Evolutionary conservation across 306 rosid species (phyloP).

Genomic region (Rosa persica): DNA sequence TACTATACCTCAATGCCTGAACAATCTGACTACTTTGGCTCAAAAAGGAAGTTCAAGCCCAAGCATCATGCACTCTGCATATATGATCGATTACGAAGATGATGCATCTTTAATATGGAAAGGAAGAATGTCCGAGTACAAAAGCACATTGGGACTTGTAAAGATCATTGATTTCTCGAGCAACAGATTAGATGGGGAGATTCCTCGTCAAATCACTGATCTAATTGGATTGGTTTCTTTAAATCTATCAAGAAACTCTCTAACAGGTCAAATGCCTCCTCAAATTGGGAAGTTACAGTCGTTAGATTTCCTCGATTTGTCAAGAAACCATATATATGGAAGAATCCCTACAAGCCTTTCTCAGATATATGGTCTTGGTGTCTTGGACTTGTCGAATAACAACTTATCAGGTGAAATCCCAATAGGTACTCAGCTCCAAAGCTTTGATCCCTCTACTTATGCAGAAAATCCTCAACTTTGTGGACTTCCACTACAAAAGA

Average conservation of each 20-base stretch:
- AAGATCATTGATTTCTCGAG: slow-evolving; percentile 23
- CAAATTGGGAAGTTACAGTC: slow-evolving; percentile 4
- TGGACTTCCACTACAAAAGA: slow-evolving; percentile 17
- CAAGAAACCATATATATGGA: slow-evolving; percentile 6
- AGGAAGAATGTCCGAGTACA: background rate
- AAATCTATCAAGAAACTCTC: slow-evolving; percentile 19
- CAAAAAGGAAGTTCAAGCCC: background rate
- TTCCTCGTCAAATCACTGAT: slow-evolving; percentile 8
- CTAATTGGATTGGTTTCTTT: slow-evolving; percentile 16
- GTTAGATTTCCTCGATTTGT: background rate
- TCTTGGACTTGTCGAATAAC: slow-evolving; percentile 26
- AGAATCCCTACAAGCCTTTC: slow-evolving; percentile 12
- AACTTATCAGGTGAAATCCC: slow-evolving; percentile 20
- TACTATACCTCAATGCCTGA: background rate
- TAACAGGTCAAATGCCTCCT: slow-evolving; percentile 4
- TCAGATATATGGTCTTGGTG: background rate
- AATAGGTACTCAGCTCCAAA: slow-evolving; percentile 2
- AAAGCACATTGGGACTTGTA: background rate
- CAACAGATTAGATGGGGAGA: background rate
- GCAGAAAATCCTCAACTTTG: slow-evolving; percentile 23
- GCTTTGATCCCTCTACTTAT: background rate
- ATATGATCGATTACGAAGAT: background rate
- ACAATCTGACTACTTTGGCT: background rate
- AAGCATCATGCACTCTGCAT: background rate
- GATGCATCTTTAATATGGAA: background rate